Conservation (phyloP, 306 rosid genomes). For the Quercus wislizeni region DNA sequence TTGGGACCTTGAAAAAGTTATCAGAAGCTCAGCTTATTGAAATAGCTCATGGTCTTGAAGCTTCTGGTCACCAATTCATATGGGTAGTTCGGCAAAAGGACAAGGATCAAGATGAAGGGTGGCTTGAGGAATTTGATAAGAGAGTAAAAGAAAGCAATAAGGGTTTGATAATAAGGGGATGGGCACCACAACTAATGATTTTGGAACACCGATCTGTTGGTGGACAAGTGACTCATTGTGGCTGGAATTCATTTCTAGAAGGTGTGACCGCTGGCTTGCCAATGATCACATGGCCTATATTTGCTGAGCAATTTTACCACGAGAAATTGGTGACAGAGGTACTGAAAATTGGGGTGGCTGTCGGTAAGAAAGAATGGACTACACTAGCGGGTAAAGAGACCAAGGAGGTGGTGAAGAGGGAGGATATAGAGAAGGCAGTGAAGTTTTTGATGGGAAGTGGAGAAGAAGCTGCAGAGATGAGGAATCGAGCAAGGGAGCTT, state of each 20-base stretch:
- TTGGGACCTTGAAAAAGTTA: constrained; percentile 5
- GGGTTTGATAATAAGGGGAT: neutral
- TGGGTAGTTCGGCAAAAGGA: neutral
- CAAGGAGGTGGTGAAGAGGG: neutral
- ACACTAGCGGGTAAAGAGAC: neutral
- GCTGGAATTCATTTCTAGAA: neutral
- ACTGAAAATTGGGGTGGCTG: neutral
- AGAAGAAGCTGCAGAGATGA: neutral
- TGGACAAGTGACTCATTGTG: neutral
- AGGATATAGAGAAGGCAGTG: neutral
- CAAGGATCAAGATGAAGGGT: neutral
- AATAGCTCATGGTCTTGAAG: neutral
- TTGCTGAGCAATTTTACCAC: neutral
- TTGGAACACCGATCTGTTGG: neutral
- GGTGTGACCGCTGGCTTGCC: neutral
- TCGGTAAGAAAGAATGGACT: neutral
- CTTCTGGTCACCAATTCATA: neutral
- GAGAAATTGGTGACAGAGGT: neutral
- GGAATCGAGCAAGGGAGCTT: neutral
- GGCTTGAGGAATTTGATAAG: neutral
- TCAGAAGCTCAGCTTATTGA: constrained; percentile 5
- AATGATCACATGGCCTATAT: neutral
- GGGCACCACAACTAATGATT: neutral
- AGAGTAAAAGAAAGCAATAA: neutral
- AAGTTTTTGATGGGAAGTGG: neutral